Conservation (phyloP, 495 filamentous ascomycete species). For the Immersiella caudata region DNA sequence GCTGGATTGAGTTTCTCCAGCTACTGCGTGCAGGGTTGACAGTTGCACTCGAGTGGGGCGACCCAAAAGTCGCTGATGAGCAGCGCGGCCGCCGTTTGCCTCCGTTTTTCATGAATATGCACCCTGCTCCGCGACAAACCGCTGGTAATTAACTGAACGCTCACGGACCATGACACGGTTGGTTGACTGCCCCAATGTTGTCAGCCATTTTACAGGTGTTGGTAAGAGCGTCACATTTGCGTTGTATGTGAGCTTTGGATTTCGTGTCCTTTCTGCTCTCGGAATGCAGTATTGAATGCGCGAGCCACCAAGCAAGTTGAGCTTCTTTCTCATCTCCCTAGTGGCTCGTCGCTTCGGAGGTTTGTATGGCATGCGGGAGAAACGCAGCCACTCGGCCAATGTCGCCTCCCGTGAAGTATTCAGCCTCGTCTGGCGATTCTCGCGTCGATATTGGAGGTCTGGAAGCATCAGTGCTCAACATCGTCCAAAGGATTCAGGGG, state of each 20-base stretch:
- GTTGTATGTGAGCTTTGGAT: not conserved
- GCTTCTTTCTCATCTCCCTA: not conserved
- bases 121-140: not conserved
- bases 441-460: not conserved
- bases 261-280: not conserved
- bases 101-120: not conserved
- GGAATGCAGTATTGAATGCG: not conserved
- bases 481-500: not conserved
- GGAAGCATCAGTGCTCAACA: constrained; percentile 10
- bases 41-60: constrained; percentile 20
- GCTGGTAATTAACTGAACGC: not conserved
- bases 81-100: not conserved
- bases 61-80: not conserved
- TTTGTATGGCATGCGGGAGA: not conserved
- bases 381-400: not conserved
- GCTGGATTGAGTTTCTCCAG: constrained; percentile 18
- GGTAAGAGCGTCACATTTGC: not conserved
- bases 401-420: not conserved
- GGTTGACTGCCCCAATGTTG: too few species aligned
- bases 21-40: constrained; percentile 20
- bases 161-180: not conserved
- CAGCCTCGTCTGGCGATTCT: not conserved
- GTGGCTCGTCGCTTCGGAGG: not conserved
- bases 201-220: too few species aligned
- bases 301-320: not conserved